phyloP scores from a whole-genome alignment of 495 filamentous ascomycete genomes.

The Oidiodendron maius region DNA sequence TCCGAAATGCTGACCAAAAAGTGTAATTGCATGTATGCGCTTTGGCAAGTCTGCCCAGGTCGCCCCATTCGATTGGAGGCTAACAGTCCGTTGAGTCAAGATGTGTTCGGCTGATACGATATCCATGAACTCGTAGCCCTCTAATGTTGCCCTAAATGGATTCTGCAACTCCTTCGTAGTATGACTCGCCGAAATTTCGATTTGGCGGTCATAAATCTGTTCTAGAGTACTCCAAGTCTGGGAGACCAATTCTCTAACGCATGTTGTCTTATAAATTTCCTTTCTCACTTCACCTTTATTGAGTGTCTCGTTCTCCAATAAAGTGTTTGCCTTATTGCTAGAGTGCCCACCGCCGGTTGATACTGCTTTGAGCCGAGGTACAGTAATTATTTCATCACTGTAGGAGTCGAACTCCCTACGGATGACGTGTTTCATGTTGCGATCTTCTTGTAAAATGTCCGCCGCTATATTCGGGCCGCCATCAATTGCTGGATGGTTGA shows the following conservation, averaged over 20 bases:
- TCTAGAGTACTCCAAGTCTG: constrained; percentile 18
- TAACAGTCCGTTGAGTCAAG: constrained; percentile 20
- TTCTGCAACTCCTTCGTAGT: background rate
- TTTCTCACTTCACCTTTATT: background rate
- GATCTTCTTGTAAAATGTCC: background rate
- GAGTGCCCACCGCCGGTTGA: too few species aligned
- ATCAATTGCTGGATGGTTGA: constrained; percentile 6
- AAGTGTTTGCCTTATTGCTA: too few species aligned
- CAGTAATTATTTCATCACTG: background rate
- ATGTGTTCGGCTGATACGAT: constrained; percentile 13
- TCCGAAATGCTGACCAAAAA: constrained; percentile 31
- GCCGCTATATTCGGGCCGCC: constrained; percentile 2
- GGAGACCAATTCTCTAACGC: constrained; percentile 15
- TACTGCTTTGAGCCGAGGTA: background rate
- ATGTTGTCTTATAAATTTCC: constrained; percentile 8
- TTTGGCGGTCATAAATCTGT: constrained; percentile 4
- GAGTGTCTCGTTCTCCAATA: too few species aligned
- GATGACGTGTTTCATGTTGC: background rate
- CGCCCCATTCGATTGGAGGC: constrained; percentile 18
- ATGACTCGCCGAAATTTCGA: constrained; percentile 1
- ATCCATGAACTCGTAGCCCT: constrained; percentile 25
- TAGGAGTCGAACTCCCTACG: background rate
- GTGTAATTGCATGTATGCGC: constrained; percentile 21
- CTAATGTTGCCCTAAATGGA: constrained; percentile 18
- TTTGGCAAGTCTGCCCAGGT: constrained; percentile 30